phyloP scores from a whole-genome alignment of 176 grass and related monocot genomes.

The Musa schizocarpa region DNA sequence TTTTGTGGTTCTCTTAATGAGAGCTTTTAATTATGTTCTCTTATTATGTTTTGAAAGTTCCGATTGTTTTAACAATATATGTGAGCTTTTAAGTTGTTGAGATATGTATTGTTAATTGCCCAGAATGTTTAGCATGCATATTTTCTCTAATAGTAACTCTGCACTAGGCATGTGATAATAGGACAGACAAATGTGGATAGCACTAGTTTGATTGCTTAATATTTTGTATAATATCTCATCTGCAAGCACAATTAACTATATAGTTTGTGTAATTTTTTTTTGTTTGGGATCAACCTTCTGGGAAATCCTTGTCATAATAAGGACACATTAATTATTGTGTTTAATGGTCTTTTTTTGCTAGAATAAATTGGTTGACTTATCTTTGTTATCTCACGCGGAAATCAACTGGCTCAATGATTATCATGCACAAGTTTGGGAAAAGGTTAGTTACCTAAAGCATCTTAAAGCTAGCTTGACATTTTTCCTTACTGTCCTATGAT shows the following conservation, averaged over 20 bases:
- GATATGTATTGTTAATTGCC: no score
- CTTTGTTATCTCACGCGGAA: slow-evolving; percentile 60
- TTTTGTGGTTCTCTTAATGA: no score
- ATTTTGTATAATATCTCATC: slow-evolving; percentile 4
- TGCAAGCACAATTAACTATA: not conserved
- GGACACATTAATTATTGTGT: not conserved
- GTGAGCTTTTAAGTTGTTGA: no score
- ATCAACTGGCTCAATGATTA: slow-evolving; percentile 80
- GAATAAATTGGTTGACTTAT: slow-evolving; percentile 61
- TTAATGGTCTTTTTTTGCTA: slow-evolving; percentile 14
- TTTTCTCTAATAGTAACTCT: no score
- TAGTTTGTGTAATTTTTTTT: not conserved
- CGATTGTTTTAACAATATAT: no score
- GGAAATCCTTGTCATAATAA: not conserved
- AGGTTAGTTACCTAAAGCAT: slow-evolving; percentile 35
- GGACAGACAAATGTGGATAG: no score
- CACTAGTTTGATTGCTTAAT: not conserved
- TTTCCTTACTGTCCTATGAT: not conserved
- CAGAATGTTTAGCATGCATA: no score
- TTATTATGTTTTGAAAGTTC: no score
- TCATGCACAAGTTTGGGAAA: slow-evolving; percentile 73
- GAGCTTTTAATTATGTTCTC: no score
- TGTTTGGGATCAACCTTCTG: not conserved
- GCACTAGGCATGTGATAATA: no score
- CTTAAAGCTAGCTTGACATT: not conserved